Percentiles rank a stretch among this genome's conserved stretches.
These are phyloP conservation scores for Pichia inconspicua DNA, from an alignment of 1,139 yeast species.

Conservation along the genomic window DNA sequence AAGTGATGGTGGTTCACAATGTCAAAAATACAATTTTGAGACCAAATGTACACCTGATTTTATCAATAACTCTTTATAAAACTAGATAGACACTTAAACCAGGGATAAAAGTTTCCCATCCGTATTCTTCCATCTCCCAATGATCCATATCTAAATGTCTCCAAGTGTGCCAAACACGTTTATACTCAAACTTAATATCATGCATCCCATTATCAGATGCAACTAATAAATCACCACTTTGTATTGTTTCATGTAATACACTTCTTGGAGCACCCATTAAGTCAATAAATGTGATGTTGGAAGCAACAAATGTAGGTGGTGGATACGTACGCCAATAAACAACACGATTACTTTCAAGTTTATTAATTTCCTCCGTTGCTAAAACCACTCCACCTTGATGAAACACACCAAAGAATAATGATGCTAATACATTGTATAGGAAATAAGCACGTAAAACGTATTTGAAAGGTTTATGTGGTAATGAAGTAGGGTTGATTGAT, in stretches of 20 bases:
- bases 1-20: neutral
- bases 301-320: constrained; percentile 57
- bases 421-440: neutral
- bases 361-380: neutral
- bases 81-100: constrained; percentile 53
- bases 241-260: neutral
- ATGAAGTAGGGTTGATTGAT: constrained; percentile 1
- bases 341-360: constrained; percentile 27
- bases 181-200: constrained; percentile 6
- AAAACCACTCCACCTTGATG: constrained; percentile 74
- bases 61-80: constrained; percentile 5
- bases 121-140: constrained; percentile 41
- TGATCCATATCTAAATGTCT: constrained; percentile 64
- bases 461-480: neutral
- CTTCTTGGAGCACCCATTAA: constrained; percentile 42
- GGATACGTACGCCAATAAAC: constrained; percentile 94
- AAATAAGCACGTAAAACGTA: neutral
- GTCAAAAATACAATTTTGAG: neutral
- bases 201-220: constrained; percentile 24
- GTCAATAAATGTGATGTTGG: constrained; percentile 32
- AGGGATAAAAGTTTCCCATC: constrained; percentile 40
- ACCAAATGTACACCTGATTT: neutral
- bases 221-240: constrained; percentile 15
- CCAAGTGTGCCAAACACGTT: constrained; percentile 35
- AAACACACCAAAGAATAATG: constrained; percentile 56